Base-by-base conservation (phyloP, 2,329 filamentous ascomycete species). In the Epichloe gansuensis region DNA sequence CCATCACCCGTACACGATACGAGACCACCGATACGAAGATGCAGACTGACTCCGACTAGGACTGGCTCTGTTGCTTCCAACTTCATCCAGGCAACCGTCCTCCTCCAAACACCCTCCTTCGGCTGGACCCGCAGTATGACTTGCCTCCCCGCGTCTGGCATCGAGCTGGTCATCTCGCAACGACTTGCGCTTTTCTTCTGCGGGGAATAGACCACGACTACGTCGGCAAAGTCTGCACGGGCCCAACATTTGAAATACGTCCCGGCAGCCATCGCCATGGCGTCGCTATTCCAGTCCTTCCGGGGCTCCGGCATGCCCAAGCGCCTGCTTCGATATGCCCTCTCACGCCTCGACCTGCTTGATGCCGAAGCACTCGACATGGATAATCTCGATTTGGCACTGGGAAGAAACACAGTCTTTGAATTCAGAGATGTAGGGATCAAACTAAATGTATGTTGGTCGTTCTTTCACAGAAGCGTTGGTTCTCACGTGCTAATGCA, bases 371-470 rank as follows among this genome's bases (percentile, higher is more conserved):
- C 86, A 12, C 74, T 96, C 59, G 87, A 96, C 63, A 77, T 93
- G 56, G 89, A 93, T 58, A 88, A 89, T 59, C 72, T 97, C 57
- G 89, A 94, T 60, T 81, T 96, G 59, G 83, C 83, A 46, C 80
- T 88, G 69, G 93, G 93, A 37, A 83, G 85, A 67, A 84, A 85
- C 59, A 93, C 85, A 42, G 85, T 86, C 1, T 78, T 96, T 45
- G 91, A 95, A 67, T 83, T 96, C 60, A 82, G 85, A 60, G 86
- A 97, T 75, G 85, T 96, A 54, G 88, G 86, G 2, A 73, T 96
- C 57, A 86, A 84, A 65, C 71, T 91, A 55, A 80, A 88, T 75
- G 89, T 88, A 74, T 21, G 44, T 45, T 61, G 44, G 9, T 9
- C 35, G 61, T 50, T 3, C 13, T 37, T 35, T 25, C 3, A 38